Base-by-base conservation (phyloP, 2,329 filamentous ascomycete genomes). In the Penicillium capsulatum region DNA sequence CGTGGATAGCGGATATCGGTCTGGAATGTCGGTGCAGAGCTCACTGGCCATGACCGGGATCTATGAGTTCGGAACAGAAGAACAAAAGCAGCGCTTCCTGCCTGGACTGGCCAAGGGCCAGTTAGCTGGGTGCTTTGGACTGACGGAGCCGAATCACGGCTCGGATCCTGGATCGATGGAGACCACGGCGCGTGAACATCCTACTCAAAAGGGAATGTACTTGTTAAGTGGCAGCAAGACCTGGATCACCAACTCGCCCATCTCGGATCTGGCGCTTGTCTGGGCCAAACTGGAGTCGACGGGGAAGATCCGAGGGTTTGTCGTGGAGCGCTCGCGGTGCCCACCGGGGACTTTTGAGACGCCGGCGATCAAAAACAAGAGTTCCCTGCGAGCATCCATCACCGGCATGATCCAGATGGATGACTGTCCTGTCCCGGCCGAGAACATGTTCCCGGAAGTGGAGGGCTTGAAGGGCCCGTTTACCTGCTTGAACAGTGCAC, bases 321-420 rank as follows among this genome's bases (percentile, higher is more conserved):
- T 96, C 33, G 76, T 98, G 20, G 89, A 98, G 67, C 79, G 91
- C 52, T 80, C 81, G 53, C 77, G 87, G 53, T 94, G 90, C 58
- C 90, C 90, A 2, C 74, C 86, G 0, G 91, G 92, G 2, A 94
- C 90, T 1, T 74, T 98, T 10, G 88, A 92, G 65, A 98, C 92
- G 4, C 92, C 92, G 1, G 72, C 85, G 9, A 84, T 98, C 64
- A 94, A 94, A 73, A 80, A 97, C 71, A 98, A 98, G 77, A 96
- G 86, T 47, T 92, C 90, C 2, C 79, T 98, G 20, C 78, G 92
- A 42, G 92, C 92, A 9, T 94, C 87, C 9, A 85, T 96, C 48
- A 98, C 92, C 1, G 92, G 92, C 41, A 97, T 97, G 92, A 96
- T 98, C 51, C 89, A 95, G 54, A 77, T 98, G 60, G 91, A 96